Evolutionary conservation across 2,329 filamentous ascomycete genomes (phyloP), one percentile per base, ranked within the genome.

Genomic region (Cylindrodendrum hubeiense): DNA sequence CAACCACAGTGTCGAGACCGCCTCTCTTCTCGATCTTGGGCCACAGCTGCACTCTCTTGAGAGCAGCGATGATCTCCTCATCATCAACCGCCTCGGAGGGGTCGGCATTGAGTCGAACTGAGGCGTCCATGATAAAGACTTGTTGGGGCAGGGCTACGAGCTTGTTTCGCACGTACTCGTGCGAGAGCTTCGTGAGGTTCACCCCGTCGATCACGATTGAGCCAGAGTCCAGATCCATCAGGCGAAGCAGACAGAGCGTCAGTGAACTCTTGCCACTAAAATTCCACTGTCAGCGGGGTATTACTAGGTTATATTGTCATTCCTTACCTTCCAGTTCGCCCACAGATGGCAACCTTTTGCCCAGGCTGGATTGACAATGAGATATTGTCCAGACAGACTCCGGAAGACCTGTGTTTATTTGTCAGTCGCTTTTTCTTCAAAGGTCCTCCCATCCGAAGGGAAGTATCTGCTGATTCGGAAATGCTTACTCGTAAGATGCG

Each of bases 71-170:
- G 8, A 73, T 53, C 4, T 60, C 41, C 5, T 67, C 65, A 28
- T 72, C 65, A 2, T 53, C 34, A 22, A 63, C 70, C 9, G 24
- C 39, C 44, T 62, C 59, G 0, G 28, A 50, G 10, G 79, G 80
- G 64, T 84, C 82, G 1, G 84, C 73, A 66, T 84, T 83, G 3
- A 71, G 52, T 10, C 72, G 74, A 53, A 82, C 77, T 2, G 77
- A 79, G 28, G 79, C 81, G 1, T 79, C 79, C 3, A 87, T 73
- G 68, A 87, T 83, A 10, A 84, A 79, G 0, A 83, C 74, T 9
- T 88, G 84, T 71, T 88, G 86, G 0, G 86, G 82, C 1, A 88
- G 70, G 17, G 82, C 81, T 49, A 84, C 83, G 43, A 88, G 49
- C 4, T 79, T 80, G 21, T 79, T 73, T 4, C 85, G 82, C 0